phyloP scores from a whole-genome alignment of 805 yeast species.

The Starmerella bombi region DNA sequence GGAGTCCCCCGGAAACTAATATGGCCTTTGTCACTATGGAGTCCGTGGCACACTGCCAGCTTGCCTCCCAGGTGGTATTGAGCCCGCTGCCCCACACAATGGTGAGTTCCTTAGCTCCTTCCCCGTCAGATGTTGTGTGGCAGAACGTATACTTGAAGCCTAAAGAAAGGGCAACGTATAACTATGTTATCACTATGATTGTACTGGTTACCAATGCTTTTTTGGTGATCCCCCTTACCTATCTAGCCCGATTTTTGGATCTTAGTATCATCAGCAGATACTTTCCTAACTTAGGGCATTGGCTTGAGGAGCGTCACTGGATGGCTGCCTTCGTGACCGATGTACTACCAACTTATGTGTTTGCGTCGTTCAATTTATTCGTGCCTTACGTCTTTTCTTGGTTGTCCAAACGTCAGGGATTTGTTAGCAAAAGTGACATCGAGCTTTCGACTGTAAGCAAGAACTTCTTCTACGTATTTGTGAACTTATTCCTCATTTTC shows the following conservation, averaged over 20 bases:
- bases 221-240: constrained; percentile 71
- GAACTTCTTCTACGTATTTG: constrained; percentile 88
- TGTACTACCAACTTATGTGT: constrained; percentile 77
- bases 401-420: constrained; percentile 75
- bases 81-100: constrained; percentile 79
- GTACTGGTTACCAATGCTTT: constrained; percentile 59
- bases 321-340: constrained; percentile 74
- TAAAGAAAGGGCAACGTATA: constrained; percentile 51
- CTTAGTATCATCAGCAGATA: constrained; percentile 61
- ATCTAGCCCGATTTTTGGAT: constrained; percentile 70
- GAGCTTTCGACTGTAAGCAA: constrained; percentile 81
- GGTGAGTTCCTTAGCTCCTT: constrained; percentile 79
- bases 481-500: constrained; percentile 83
- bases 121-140: constrained; percentile 94
- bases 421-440: constrained; percentile 81
- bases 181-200: constrained; percentile 48
- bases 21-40: constrained; percentile 93
- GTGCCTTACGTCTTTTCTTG: constrained; percentile 80
- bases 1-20: constrained; percentile 62
- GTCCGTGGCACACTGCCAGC: constrained; percentile 87
- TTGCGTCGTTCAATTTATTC: constrained; percentile 66
- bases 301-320: constrained; percentile 52
- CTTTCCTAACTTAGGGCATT: constrained; percentile 69
- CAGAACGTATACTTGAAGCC: constrained; percentile 72
- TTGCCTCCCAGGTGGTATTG: constrained; percentile 88